Percentiles rank a stretch among this genome's conserved stretches.
phyloP scores from a whole-genome alignment of 225 moss, liverwort and hornwort genomes.

The Antitrichia curtipendula region DNA sequence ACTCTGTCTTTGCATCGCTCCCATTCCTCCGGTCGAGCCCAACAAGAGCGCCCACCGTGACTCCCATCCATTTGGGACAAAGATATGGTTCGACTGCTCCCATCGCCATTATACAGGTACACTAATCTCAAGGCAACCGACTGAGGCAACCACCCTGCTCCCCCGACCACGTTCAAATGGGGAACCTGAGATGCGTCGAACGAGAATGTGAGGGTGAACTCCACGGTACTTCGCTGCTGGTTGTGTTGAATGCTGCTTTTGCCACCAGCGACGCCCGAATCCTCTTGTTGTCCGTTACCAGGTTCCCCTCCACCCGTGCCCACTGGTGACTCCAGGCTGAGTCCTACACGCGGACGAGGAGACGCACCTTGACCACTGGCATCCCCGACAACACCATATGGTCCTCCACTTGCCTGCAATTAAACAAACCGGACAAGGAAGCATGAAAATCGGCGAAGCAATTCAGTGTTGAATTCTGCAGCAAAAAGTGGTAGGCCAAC shows the following conservation, averaged over 20 bases:
- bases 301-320: slow-evolving; percentile 22
- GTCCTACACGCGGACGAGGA: slow-evolving; percentile 67
- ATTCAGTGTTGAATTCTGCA: background rate
- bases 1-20: slow-evolving; percentile 67
- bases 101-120: slow-evolving; percentile 56
- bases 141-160: slow-evolving; percentile 94
- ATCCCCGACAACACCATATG: slow-evolving; percentile 49
- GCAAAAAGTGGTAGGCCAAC: background rate
- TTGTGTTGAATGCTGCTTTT: slow-evolving; percentile 79
- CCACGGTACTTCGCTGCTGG: slow-evolving; percentile 52
- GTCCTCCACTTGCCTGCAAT: slow-evolving; percentile 28
- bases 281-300: slow-evolving; percentile 24
- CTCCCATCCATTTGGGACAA: slow-evolving; percentile 75
- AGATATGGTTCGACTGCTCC: slow-evolving; percentile 52
- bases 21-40: slow-evolving; percentile 82
- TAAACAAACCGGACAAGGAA: background rate
- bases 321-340: slow-evolving; percentile 70
- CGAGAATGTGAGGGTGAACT: slow-evolving; percentile 70
- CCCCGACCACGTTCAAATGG: slow-evolving; percentile 72
- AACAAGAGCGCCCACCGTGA: slow-evolving; percentile 88
- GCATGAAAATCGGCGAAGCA: background rate
- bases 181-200: slow-evolving; percentile 69
- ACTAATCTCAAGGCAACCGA: slow-evolving; percentile 82
- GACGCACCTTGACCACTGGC: slow-evolving; percentile 26
- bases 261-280: slow-evolving; percentile 8